phyloP scores from a whole-genome alignment of 148 eudicot species.

The Rhododendron simsii region DNA sequence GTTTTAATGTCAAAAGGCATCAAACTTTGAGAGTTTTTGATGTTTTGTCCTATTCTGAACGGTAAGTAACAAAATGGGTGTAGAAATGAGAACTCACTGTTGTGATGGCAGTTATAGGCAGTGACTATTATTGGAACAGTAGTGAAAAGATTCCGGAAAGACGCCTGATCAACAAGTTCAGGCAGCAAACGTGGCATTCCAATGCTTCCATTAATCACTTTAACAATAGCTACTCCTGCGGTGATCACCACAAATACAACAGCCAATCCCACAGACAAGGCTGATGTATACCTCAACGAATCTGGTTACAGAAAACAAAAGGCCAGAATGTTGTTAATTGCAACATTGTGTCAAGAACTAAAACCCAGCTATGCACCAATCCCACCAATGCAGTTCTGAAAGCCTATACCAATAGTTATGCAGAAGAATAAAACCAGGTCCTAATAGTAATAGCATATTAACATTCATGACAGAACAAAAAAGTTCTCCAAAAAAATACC shows the following conservation, averaged over 20 bases:
- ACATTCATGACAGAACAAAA: background rate
- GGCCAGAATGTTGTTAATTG: background rate
- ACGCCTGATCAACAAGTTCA: conserved; percentile 58
- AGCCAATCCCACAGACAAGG: conserved; percentile 79
- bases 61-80: background rate
- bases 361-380: background rate
- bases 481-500: too few species aligned
- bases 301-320: conserved; percentile 31
- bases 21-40: background rate
- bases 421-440: background rate
- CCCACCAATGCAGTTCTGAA: background rate
- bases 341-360: background rate
- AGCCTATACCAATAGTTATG: background rate
- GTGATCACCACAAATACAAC: conserved; percentile 74
- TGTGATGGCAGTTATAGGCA: conserved; percentile 86
- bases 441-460: background rate
- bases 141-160: conserved; percentile 83
- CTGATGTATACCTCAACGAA: conserved; percentile 83
- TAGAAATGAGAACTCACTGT: conserved; percentile 37
- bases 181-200: conserved; percentile 63
- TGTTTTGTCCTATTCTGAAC: background rate
- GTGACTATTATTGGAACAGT: conserved; percentile 79
- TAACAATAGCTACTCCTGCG: conserved; percentile 58
- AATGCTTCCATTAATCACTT: conserved; percentile 61
- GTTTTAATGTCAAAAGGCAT: background rate